A percentile compares a stretch with the other conserved stretches of the same genome.
Evolutionary conservation across 2,329 filamentous ascomycete genomes (phyloP).

Genomic region (Penicillium sclerotigenum): DNA sequence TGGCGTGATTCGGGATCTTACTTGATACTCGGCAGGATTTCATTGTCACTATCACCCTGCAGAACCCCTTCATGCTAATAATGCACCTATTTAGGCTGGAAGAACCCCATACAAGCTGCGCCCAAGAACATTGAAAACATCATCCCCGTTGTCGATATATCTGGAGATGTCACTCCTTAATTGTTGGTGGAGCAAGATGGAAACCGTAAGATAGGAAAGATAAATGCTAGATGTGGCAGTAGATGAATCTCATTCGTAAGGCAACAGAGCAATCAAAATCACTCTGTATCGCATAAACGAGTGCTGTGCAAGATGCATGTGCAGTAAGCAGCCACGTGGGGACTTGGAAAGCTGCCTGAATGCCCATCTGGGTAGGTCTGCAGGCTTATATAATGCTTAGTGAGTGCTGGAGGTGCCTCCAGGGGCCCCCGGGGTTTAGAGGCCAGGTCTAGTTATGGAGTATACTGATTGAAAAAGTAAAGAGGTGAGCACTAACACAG

Average conservation of each 20-base stretch:
- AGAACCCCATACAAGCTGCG: background rate
- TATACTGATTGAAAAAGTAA: background rate
- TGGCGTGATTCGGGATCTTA: background rate
- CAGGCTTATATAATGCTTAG: background rate
- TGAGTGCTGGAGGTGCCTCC: background rate
- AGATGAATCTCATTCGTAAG: background rate
- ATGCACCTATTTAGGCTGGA: background rate
- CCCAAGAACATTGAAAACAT: background rate
- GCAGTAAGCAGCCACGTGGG: background rate
- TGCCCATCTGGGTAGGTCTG: background rate
- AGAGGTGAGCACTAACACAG: background rate
- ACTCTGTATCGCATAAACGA: background rate
- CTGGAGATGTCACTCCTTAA: background rate
- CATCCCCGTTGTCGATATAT: background rate
- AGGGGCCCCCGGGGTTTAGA: background rate
- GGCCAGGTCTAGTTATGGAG: background rate
- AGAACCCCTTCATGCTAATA: background rate
- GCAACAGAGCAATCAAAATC: background rate
- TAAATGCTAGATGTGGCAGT: background rate
- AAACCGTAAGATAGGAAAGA: background rate
- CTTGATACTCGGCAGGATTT: background rate
- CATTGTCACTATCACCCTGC: background rate
- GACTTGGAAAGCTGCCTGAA: background rate
- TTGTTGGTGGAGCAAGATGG: background rate
- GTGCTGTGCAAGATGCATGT: background rate